Evolutionary conservation across 257 asterid species (phyloP).

Genomic region (Forsythia suspensa): DNA sequence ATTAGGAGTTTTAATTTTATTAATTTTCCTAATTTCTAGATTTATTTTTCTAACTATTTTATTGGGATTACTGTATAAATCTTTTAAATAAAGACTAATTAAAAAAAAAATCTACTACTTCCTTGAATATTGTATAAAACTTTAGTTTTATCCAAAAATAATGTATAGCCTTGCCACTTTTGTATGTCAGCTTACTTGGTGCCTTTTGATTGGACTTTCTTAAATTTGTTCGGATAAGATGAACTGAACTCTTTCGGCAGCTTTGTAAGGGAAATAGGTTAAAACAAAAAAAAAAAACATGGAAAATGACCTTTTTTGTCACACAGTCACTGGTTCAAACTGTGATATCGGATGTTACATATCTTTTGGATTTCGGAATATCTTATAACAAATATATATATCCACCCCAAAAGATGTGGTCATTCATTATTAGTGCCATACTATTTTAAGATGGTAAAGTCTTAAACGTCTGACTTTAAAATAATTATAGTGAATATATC

Average conservation of each 20-base stretch:
- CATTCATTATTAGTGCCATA: background rate
- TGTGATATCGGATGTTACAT: background rate
- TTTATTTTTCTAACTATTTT: no score
- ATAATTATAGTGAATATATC: no score
- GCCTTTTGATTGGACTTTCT: conserved; percentile 10
- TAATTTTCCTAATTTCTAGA: background rate
- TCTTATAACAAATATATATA: background rate
- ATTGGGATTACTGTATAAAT: background rate
- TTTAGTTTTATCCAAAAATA: background rate
- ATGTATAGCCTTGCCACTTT: conserved; percentile 2
- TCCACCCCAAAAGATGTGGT: background rate
- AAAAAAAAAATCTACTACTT: background rate
- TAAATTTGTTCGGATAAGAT: conserved; percentile 25
- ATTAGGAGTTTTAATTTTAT: background rate
- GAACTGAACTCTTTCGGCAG: background rate
- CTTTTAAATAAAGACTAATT: background rate
- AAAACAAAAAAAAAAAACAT: conserved; percentile 14
- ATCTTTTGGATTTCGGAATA: background rate
- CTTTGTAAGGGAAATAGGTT: conserved; percentile 1
- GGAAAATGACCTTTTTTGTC: conserved; percentile 16
- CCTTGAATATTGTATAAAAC: background rate
- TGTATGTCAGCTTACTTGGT: conserved; percentile 5
- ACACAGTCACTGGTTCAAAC: background rate
- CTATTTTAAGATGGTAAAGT: background rate
- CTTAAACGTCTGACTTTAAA: no score